A percentile compares a stretch with the other conserved stretches of the same genome.
Evolutionary conservation across 768 basidiomycete species (phyloP).

Genomic region (Tephrocybe sp.): DNA sequence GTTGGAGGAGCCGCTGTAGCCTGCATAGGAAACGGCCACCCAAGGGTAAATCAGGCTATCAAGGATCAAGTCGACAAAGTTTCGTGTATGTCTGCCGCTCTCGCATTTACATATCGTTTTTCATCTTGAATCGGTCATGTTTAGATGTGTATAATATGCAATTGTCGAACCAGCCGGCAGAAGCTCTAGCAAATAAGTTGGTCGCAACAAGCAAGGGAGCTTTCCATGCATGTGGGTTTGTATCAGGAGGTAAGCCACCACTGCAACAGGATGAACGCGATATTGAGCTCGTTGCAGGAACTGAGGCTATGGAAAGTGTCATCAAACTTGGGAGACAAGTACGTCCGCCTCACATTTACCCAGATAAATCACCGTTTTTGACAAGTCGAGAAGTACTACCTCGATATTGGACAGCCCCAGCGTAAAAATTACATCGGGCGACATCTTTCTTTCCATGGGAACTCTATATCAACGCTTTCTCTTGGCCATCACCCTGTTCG

Average conservation of each 20-base stretch:
- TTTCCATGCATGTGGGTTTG: slow-evolving; percentile 69
- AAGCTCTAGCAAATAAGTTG: slow-evolving; percentile 68
- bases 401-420: slow-evolving; percentile 64
- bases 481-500: slow-evolving; percentile 65
- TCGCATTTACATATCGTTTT: neutral
- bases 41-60: slow-evolving; percentile 66
- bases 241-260: slow-evolving; percentile 60
- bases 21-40: slow-evolving; percentile 74
- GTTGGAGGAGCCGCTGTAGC: slow-evolving; percentile 86
- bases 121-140: neutral
- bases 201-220: slow-evolving; percentile 68
- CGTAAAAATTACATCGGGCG: slow-evolving; percentile 80
- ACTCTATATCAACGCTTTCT: slow-evolving; percentile 69
- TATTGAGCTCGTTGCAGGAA: slow-evolving; percentile 41
- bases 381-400: slow-evolving; percentile 51
- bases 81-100: slow-evolving; percentile 52
- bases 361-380: neutral
- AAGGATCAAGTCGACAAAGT: slow-evolving; percentile 80
- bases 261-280: neutral
- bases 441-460: slow-evolving; percentile 81
- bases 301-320: slow-evolving; percentile 88
- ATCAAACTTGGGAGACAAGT: slow-evolving; percentile 82
- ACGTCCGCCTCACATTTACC: slow-evolving; percentile 11
- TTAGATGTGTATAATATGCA: slow-evolving; percentile 88
- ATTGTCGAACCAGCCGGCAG: slow-evolving; percentile 76